These are phyloP conservation scores for Reutealis trisperma DNA, from an alignment of 345 rosid species.

Conservation along the genomic window DNA sequence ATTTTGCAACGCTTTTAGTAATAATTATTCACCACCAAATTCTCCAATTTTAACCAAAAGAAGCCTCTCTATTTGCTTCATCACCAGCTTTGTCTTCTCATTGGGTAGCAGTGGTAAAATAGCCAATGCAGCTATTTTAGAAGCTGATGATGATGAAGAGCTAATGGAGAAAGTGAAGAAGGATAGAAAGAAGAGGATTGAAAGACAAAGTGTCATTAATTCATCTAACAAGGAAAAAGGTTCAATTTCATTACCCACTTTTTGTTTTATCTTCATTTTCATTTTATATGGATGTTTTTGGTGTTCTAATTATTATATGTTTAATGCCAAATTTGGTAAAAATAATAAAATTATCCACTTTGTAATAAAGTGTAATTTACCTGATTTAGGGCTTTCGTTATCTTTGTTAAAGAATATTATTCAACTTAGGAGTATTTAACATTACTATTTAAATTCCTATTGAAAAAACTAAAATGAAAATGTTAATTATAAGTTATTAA, in stretches of 20 bases:
- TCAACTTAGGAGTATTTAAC: no score
- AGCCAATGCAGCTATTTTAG: constrained; percentile 72
- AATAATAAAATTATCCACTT: no score
- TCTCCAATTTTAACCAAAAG: constrained; percentile 48
- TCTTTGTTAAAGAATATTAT: no score
- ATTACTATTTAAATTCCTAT: no score
- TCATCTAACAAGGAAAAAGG: constrained; percentile 78
- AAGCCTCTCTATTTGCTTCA: constrained; percentile 49
- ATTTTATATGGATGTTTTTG: neutral
- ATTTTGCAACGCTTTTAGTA: constrained; percentile 44
- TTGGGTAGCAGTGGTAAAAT: constrained; percentile 35
- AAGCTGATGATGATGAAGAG: constrained; percentile 92
- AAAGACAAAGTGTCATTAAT: constrained; percentile 71
- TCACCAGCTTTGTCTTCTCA: constrained; percentile 48
- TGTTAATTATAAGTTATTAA: no score
- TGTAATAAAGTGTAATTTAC: no score
- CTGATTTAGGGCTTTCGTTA: no score
- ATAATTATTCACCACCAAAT: constrained; percentile 20
- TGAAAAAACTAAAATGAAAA: no score
- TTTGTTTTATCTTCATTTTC: neutral
- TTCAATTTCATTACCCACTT: constrained; percentile 19
- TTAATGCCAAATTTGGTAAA: no score
- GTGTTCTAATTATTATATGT: neutral
- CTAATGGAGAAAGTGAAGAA: constrained; percentile 79
- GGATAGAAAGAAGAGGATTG: constrained; percentile 85